Base-by-base conservation (phyloP, 192 early-diverging fungal genomes). In the Coemansia sp. region DNA sequence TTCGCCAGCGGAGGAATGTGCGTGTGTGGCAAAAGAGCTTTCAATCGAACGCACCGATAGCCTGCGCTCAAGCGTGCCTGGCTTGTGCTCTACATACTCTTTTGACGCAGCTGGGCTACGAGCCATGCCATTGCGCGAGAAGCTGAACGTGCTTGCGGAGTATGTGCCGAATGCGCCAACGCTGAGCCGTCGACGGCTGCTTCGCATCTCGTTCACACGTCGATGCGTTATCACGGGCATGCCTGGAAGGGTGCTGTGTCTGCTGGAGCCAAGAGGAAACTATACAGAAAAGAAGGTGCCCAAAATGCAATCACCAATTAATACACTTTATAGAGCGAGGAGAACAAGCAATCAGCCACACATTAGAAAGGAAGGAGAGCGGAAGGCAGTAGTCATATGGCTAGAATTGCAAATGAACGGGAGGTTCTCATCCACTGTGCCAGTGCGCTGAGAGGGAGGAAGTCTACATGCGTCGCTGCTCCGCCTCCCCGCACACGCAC, bases 141-240 rank as follows among this genome's bases (percentile, higher is more conserved):
- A 24, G 38, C 51, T 51, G 20, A 51, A 60, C 15, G 45, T 33
- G 35, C 41, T 34, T 18, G 14, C 52, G 15, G 62, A 18, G 57
- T 73, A 67, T 34, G 61, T 56, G n/a, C 74, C 71, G 53, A 73
- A 68, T 26, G 68, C 74, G 44, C 74, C 71, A 36, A 69, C 71
- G 68, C 80, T 82, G 39, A 82, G 80, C 74, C 80, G 71, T 68
- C 80, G 74, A 68, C 80, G 80, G 21, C 75, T 65, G 38, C 68
- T 41, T 66, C 80, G 80, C 74, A 77, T 74, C 56, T 82, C 80
- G 71, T 71, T 76, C 24, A 73, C 74, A 55, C 80, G 66, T 30
- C 80, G 74, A 44, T 82, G 71, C 43, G 80, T 77, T 71, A 82
- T 82, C 52, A 82, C 80, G 12, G 80, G 80, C 80, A 82, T 82